Conservation (phyloP, 139 green algal genomes). For the Nannochloris sp. region DNA sequence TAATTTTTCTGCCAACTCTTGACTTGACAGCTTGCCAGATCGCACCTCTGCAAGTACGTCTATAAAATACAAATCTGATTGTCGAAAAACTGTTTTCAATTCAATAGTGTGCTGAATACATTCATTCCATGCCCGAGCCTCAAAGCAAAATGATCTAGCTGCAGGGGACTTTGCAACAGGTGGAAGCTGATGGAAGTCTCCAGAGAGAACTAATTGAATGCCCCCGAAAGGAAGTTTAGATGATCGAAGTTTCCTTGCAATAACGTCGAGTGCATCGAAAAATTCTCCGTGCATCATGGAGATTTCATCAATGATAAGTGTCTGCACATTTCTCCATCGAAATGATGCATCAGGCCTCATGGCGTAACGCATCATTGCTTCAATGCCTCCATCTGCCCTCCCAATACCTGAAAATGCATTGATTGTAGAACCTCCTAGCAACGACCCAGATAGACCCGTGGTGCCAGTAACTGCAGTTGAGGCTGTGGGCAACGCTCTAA, state of each 20-base stretch:
- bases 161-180: conserved; percentile 34
- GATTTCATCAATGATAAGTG: conserved; percentile 55
- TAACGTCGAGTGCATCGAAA: conserved; percentile 40
- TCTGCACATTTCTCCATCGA: conserved; percentile 29
- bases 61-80: conserved; percentile 48
- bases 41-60: conserved; percentile 44
- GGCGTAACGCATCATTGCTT: conserved; percentile 13
- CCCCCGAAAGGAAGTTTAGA: conserved; percentile 45
- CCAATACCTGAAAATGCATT: conserved; percentile 48
- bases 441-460: conserved; percentile 36
- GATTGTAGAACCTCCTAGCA: conserved; percentile 45
- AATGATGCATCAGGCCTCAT: conserved; percentile 8
- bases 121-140: conserved; percentile 35
- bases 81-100: conserved; percentile 47
- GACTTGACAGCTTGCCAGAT: conserved; percentile 16
- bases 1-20: conserved; percentile 11
- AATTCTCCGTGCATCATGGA: conserved; percentile 46
- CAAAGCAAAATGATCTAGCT: conserved; percentile 44
- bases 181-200: conserved; percentile 64
- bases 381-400: conserved; percentile 19
- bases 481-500: conserved; percentile 20
- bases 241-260: conserved; percentile 22
- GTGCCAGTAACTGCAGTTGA: conserved; percentile 34
- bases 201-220: conserved; percentile 59
- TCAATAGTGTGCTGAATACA: conserved; percentile 34